These are phyloP conservation scores for Colletotrichum sublineola DNA, from an alignment of 2,329 filamentous ascomycete genomes.

Conservation along the genomic window DNA sequence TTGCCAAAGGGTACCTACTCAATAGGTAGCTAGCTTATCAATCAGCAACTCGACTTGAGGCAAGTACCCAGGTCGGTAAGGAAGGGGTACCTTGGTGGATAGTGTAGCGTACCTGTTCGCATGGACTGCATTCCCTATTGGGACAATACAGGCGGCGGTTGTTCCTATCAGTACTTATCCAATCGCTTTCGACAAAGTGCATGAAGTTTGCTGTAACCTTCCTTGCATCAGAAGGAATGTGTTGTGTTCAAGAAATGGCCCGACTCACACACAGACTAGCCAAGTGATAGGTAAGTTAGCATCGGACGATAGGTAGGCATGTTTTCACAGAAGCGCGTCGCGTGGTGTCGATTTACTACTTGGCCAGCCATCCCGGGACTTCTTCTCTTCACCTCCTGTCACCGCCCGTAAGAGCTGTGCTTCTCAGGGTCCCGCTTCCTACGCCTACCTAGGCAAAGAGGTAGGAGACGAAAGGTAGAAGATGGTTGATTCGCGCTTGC, in stretches of 20 bases:
- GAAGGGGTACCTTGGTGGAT: too few species aligned
- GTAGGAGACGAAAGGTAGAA: neutral
- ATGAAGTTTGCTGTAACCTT: neutral
- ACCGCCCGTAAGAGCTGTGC: neutral
- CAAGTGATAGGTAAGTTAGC: neutral
- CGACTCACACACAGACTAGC: neutral
- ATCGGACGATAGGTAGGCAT: neutral
- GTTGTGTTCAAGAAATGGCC: neutral
- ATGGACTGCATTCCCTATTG: neutral
- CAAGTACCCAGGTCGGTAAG: neutral
- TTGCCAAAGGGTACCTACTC: neutral
- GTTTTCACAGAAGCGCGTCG: neutral
- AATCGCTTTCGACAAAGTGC: neutral
- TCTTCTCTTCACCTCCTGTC: neutral
- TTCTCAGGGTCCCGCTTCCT: neutral
- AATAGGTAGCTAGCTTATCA: slow-evolving; percentile 7
- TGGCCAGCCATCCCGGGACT: neutral
- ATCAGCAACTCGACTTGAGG: slow-evolving; percentile 11
- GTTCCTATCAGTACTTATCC: neutral
- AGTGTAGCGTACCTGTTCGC: too few species aligned
- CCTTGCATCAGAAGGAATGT: neutral
- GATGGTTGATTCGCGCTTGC: neutral
- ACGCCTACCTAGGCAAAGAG: too few species aligned
- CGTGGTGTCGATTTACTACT: neutral
- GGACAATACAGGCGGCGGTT: neutral